phyloP scores from a whole-genome alignment of 768 basidiomycete genomes.

The Amylocystis lapponica region DNA sequence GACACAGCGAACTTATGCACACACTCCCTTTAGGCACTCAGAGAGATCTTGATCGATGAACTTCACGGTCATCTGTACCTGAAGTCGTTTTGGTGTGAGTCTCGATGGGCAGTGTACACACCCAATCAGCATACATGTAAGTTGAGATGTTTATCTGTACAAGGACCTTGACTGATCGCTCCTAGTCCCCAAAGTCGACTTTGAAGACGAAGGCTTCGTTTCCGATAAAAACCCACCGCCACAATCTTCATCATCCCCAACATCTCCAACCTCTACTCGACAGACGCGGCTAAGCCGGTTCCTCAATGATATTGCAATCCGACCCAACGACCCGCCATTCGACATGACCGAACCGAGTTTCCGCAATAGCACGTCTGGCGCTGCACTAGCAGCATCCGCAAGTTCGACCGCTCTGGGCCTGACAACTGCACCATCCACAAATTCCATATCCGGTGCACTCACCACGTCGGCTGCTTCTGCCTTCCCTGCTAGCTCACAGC shows the following conservation, averaged over 20 bases:
- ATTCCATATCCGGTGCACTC: constrained; percentile 12
- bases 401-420: constrained; percentile 13
- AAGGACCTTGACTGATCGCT: constrained; percentile 1
- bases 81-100: constrained; percentile 94
- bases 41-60: constrained; percentile 93
- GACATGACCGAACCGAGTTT: constrained; percentile 46
- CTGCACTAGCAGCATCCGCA: constrained; percentile 10
- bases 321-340: constrained; percentile 74
- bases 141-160: constrained; percentile 22
- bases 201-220: constrained; percentile 42
- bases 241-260: constrained; percentile 33
- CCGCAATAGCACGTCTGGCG: constrained; percentile 14
- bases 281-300: constrained; percentile 55
- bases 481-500: constrained; percentile 12
- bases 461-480: constrained; percentile 10
- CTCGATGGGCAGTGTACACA: constrained; percentile 81
- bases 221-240: constrained; percentile 20
- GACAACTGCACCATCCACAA: constrained; percentile 11
- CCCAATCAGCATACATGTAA: constrained; percentile 74
- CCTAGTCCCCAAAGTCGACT: constrained; percentile 63
- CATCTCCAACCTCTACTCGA: constrained; percentile 32
- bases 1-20: neutral
- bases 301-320: constrained; percentile 56
- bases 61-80: constrained; percentile 96
- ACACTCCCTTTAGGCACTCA: constrained; percentile 54